A percentile compares a stretch with the other conserved stretches of the same genome.
Evolutionary conservation across 306 rosid species (phyloP).

Genomic region (Cucurbita argyrosperma): DNA sequence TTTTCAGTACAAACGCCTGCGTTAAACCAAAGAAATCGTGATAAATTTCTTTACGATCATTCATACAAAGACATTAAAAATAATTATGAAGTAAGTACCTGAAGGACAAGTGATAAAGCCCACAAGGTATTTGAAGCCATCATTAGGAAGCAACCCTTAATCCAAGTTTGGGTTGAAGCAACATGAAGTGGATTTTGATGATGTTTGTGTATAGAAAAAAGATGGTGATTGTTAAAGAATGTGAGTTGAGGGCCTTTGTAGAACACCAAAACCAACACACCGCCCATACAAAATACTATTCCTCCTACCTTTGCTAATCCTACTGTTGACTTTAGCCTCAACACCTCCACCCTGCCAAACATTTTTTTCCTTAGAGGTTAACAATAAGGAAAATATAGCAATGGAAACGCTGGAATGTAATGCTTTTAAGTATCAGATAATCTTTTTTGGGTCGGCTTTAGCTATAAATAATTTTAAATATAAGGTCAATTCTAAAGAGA

Average conservation of each 20-base stretch:
- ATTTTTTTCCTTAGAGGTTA: background rate
- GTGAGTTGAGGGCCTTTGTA: constrained; percentile 55
- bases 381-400: background rate
- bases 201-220: constrained; percentile 16
- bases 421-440: no score
- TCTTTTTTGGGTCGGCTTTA: no score
- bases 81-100: constrained; percentile 20
- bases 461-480: no score
- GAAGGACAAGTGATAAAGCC: constrained; percentile 70
- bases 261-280: constrained; percentile 53
- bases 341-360: constrained; percentile 38
- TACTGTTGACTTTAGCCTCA: constrained; percentile 34
- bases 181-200: background rate
- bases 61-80: no score
- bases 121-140: constrained; percentile 54
- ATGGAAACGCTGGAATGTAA: no score
- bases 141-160: constrained; percentile 75
- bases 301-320: constrained; percentile 64
- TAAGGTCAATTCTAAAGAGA: no score
- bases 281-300: constrained; percentile 39
- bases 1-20: constrained; percentile 44
- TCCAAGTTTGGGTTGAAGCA: constrained; percentile 35
- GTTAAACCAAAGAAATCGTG: no score
- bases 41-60: no score
- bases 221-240: constrained; percentile 17